Conservation (phyloP, 108 stramenopile genomes). For the Nitzschia sp. region DNA sequence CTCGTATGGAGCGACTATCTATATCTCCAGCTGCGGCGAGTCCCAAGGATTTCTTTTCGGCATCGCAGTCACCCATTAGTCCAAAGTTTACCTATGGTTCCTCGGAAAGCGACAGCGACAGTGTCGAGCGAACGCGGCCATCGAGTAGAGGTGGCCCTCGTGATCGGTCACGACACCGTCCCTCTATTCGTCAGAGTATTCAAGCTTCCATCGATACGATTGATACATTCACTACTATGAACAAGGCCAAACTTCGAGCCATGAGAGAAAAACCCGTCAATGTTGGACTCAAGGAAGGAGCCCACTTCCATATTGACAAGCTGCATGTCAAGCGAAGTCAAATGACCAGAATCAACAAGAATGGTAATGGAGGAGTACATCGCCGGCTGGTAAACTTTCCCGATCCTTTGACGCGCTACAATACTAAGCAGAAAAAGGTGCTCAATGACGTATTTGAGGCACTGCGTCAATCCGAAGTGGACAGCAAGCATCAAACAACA, state of each 20-base stretch:
- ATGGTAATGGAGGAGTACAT: background rate
- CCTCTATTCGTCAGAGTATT: background rate
- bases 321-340: constrained; percentile 25
- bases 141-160: background rate
- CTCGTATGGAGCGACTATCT: constrained; percentile 18
- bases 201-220: constrained; percentile 14
- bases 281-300: constrained; percentile 19
- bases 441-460: constrained; percentile 26
- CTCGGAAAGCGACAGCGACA: constrained; percentile 9
- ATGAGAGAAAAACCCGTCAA: constrained; percentile 29
- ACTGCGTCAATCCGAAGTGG: constrained; percentile 21
- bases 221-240: constrained; percentile 17
- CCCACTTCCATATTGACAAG: constrained; percentile 41
- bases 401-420: constrained; percentile 29
- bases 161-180: background rate
- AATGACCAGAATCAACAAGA: background rate
- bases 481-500: constrained; percentile 1
- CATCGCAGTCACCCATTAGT: constrained; percentile 41
- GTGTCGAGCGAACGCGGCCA: background rate
- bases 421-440: background rate
- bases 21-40: constrained; percentile 7
- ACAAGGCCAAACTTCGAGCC: constrained; percentile 4
- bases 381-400: constrained; percentile 28
- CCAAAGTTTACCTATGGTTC: constrained; percentile 30
- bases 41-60: constrained; percentile 24